Base-by-base conservation (phyloP, 495 filamentous ascomycete genomes). In the Daldinia bambusicola region DNA sequence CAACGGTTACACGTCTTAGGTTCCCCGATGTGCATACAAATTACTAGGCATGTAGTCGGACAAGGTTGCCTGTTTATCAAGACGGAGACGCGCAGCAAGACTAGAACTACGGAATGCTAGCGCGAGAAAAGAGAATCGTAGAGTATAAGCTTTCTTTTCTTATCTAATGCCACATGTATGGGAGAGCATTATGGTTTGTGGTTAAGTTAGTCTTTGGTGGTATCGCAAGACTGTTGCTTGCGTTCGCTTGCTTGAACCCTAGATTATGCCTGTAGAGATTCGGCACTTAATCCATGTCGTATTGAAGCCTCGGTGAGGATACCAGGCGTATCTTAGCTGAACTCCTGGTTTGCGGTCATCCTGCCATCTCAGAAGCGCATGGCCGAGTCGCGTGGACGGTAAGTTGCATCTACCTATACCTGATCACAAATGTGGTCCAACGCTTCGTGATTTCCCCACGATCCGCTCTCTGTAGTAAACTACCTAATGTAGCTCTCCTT, bases 101-200 rank as follows among this genome's bases (percentile, higher is more conserved):
- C 43, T 59, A n/a, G 22, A 34, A 48, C 55, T 36, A 31, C n/a
- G 31, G 57, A 73, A 60, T 65, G 61, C 70, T 72, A 59, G 62
- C 22, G 60, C 52, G 64, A 31, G 57, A 48, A 48, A 58, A 57
- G 13, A 26, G n/a, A 38, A 18, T 55, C 8, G 26, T 65, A 67
- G 36, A 58, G 56, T 12, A 31, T 60, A 38, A 43, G 4, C 37
- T 38, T 55, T 58, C 37, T 38, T 55, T 58, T 34, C 55, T 51
- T 61, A 57, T 63, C 52, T 58, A 16, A 51, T 61, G 31, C 40
- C 58, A 61, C 32, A 36, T 56, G 60, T 48, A 62, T 41, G 53
- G 9, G 34, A 10, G 34, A 63, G 22, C 36, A 60, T 67, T 26
- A 64, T 55, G 53, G 26, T 40, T 56, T 52, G 58, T 34, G 65